Evolutionary conservation across 768 basidiomycete species (phyloP).

Genomic region (Tulasnella sp.): DNA sequence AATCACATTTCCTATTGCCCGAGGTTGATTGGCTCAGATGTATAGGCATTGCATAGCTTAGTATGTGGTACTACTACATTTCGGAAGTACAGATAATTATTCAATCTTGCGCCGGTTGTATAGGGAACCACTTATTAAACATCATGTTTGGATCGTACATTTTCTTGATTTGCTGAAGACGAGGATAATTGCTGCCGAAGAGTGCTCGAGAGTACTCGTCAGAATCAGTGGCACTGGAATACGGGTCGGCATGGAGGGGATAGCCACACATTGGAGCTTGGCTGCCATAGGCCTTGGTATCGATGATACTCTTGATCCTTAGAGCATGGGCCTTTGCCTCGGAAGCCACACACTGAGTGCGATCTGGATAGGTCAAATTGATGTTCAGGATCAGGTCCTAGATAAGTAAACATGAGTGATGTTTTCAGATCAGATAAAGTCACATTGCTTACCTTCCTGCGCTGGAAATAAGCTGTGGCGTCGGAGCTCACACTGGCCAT

Average conservation of each 20-base stretch:
- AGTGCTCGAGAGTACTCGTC: constrained; percentile 3
- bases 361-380: no score
- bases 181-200: constrained; percentile 13
- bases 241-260: not conserved
- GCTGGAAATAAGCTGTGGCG: not conserved
- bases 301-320: no score
- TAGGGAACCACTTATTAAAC: constrained; percentile 19
- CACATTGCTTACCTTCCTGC: not conserved
- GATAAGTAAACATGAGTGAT: not conserved
- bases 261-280: no score
- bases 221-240: not conserved
- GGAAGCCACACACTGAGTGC: no score
- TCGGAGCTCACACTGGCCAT: not conserved
- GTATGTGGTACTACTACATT: no score
- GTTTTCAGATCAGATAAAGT: not conserved
- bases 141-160: constrained; percentile 17
- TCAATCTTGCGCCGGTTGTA: constrained; percentile 6
- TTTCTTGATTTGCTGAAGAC: constrained; percentile 11
- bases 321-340: no score
- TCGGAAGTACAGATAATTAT: no score
- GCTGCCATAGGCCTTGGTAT: no score
- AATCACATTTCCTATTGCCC: no score
- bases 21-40: no score
- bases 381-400: no score
- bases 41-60: no score